Evolutionary conservation across 306 rosid species (phyloP).

Genomic region (Canavalia ensiformis): DNA sequence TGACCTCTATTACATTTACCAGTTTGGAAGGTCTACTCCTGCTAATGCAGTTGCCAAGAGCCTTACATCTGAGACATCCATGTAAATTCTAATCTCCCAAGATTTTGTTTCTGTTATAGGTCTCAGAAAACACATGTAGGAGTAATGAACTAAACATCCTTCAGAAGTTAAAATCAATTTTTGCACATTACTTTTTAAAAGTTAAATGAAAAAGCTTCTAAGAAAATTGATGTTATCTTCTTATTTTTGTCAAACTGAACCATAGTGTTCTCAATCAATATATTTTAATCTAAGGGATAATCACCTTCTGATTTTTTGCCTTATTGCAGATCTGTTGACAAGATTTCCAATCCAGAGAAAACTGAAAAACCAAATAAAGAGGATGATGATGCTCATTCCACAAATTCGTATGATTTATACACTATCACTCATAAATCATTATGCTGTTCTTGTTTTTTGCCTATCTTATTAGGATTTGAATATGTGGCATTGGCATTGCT

Average conservation of each 20-base stretch:
- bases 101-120: not conserved
- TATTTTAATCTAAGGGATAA: constrained; percentile 31
- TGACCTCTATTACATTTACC: constrained; percentile 35
- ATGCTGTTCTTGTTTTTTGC: constrained; percentile 7
- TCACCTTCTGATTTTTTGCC: constrained; percentile 36
- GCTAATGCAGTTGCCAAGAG: constrained; percentile 53
- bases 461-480: constrained; percentile 28
- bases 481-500: constrained; percentile 27
- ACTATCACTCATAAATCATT: constrained; percentile 22
- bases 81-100: constrained; percentile 56
- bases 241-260: no score
- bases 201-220: no score
- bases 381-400: constrained; percentile 80
- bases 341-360: constrained; percentile 57
- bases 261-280: not conserved
- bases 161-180: no score
- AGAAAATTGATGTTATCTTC: no score
- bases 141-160: no score
- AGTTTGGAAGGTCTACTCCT: constrained; percentile 64
- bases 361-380: constrained; percentile 58
- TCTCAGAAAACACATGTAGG: no score
- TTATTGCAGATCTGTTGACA: constrained; percentile 67
- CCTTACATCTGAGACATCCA: constrained; percentile 58
- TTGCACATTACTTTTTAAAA: no score
- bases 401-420: constrained; percentile 78